These are phyloP conservation scores for Quercus aquifolioides DNA, from an alignment of 306 rosid genomes.

Conservation along the genomic window DNA sequence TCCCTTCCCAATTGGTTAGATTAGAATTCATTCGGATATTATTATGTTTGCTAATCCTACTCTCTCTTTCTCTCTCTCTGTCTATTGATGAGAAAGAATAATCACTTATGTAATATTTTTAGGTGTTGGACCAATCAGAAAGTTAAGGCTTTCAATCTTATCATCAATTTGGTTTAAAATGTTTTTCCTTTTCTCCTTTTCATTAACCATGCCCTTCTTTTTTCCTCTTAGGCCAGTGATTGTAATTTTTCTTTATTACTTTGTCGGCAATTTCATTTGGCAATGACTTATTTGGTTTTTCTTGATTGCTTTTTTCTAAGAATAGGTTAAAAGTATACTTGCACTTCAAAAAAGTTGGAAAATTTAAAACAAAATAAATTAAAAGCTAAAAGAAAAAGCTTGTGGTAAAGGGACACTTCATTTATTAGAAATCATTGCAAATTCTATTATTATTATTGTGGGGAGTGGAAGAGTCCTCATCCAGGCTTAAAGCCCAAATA, in stretches of 20 bases:
- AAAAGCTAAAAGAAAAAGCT: too few species aligned
- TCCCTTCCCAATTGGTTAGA: conserved; percentile 39
- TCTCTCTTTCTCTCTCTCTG: neutral
- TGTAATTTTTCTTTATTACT: neutral
- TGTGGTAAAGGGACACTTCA: too few species aligned
- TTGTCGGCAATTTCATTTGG: too few species aligned
- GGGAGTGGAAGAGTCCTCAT: too few species aligned
- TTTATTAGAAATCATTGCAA: too few species aligned
- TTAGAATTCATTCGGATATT: neutral
- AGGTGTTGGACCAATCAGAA: neutral
- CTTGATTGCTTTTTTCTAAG: too few species aligned
- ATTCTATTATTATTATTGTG: too few species aligned
- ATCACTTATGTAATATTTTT: neutral
- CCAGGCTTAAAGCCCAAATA: too few species aligned
- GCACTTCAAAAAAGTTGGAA: too few species aligned
- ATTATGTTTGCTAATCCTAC: neutral
- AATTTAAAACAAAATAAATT: too few species aligned
- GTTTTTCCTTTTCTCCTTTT: neutral
- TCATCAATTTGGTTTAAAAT: neutral
- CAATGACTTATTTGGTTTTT: too few species aligned
- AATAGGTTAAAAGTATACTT: too few species aligned
- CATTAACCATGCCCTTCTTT: neutral
- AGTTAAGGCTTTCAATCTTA: neutral
- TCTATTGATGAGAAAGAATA: neutral
- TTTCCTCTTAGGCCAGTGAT: neutral